Evolutionary conservation across 768 basidiomycete genomes (phyloP), one percentile per base, ranked within the genome.

Genomic region (Leccinum variicolor): DNA sequence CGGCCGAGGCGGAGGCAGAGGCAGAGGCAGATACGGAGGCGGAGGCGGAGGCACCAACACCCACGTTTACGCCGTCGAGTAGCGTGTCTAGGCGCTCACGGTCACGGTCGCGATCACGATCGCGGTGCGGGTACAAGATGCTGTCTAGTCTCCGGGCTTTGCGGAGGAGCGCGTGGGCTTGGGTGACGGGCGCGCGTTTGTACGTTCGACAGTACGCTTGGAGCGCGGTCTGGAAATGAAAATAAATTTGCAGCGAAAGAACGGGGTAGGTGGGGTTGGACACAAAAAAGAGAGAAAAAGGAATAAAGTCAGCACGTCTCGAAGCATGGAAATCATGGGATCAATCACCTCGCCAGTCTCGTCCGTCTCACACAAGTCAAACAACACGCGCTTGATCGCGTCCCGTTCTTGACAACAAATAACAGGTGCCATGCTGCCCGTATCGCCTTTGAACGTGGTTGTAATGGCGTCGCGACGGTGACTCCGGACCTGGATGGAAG

Each of bases 101-200:
- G 11, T 43, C 48, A 11, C 23, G 46, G 46, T 47, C 46, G 11
- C 26, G 48, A 17, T 49, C 48, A 0, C 29, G 49, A 13, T 50
- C 49, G 55, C 69, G 58, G 77, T 80, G 33, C 73, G 67, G 61
- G 82, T 82, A 60, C 7, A 94, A 75, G 48, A 92, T 78, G 29
- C 76, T 75, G 67, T 98, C 96, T 19, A 98, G 77, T 17, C 93
- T 84, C 17, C 84, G 84, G 8, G 94, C 94, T 73, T 95, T 95
- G 52, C 96, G 90, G 25, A 97, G 81, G 6, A 95, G 80, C 2
- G 85, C 90, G 69, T 96, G 93, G 2, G 92, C 85, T 64, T 90
- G 86, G 13, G 77, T 76, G 3, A 86, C 75, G 1, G 79, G 77
- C 7, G 88, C 86, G 65, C 87, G 87, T 72, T 98, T 98, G 78